Base-by-base conservation (phyloP, 805 yeast species). In the Wickerhamomyces ciferrii region DNA sequence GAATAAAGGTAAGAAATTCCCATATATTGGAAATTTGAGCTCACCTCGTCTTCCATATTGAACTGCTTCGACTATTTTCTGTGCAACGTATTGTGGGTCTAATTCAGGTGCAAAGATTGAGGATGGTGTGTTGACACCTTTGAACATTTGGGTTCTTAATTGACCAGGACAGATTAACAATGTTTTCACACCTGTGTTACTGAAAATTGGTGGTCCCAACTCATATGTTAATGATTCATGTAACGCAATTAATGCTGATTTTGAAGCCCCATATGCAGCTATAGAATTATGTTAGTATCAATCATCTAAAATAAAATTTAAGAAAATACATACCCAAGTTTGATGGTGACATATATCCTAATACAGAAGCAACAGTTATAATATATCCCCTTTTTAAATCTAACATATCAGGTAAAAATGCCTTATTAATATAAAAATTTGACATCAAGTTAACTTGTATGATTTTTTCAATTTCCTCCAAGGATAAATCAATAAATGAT, bases 161-260 rank as follows among this genome's bases (percentile, higher is more conserved):
- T 92, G 97, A 0, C 98, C 98, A 0, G 97, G 96, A 53, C 94
- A 83, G 0, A 92, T 73, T 32, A 92, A 68, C 46, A 92, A 66
- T 0, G 96, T 84, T 53, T 82, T 82, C 17, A 92, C 76, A 2
- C 90, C 87, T 4, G 66, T 60, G 2, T 67, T 61, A 43, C 65
- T 68, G 31, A 74, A 59, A 15, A 78, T 66, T 18, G 56, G 59
- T 0, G 77, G 72, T 0, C 84, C 83, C 25, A 86, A 59, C 62
- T 86, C 94, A 56, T 79, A 80, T 0, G 86, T 78, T 32, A 92
- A 66, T 1, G 92, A 81, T 60, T 87, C 96, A 61, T 91, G 97
- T 38, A 90, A 66, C 0, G 92, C 90, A 44, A 92, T 79, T 25
- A 88, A 65, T 0, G 95, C 97, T 0, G 96, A 83, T 61, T 92